phyloP scores from a whole-genome alignment of 2,329 filamentous ascomycete species.

The Clonostachys solani region DNA sequence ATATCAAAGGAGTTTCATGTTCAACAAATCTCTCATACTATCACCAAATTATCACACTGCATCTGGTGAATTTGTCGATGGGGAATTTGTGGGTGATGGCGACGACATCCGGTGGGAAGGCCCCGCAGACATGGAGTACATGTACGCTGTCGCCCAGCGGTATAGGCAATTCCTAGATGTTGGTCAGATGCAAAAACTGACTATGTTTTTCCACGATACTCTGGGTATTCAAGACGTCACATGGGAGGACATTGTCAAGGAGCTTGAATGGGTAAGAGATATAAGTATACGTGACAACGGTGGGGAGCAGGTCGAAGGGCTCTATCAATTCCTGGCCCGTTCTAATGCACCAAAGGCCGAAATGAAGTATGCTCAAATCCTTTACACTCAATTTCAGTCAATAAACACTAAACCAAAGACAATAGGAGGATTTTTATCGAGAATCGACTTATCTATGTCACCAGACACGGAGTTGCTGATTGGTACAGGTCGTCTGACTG shows the following conservation, averaged over 20 bases:
- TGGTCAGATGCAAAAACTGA: not conserved
- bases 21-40: not conserved
- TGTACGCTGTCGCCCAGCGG: not conserved
- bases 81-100: too few relatives aligned
- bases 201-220: not conserved
- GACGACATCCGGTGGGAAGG: too few relatives aligned
- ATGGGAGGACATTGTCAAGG: not conserved
- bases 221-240: not conserved
- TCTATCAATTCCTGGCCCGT: not conserved
- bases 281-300: too few relatives aligned
- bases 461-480: not conserved
- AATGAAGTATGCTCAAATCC: not conserved
- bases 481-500: slow-evolving; percentile 14
- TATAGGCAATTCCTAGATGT: not conserved
- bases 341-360: not conserved
- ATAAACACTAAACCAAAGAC: not conserved
- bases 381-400: not conserved
- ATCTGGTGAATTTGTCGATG: not conserved
- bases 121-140: not conserved
- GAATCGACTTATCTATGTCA: not conserved
- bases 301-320: too few relatives aligned
- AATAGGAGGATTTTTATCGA: not conserved
- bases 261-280: not conserved
- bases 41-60: not conserved
- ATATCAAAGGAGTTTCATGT: too few relatives aligned